Evolutionary conservation across 495 filamentous ascomycete species (phyloP).

Genomic region (Entonaema liquescens): DNA sequence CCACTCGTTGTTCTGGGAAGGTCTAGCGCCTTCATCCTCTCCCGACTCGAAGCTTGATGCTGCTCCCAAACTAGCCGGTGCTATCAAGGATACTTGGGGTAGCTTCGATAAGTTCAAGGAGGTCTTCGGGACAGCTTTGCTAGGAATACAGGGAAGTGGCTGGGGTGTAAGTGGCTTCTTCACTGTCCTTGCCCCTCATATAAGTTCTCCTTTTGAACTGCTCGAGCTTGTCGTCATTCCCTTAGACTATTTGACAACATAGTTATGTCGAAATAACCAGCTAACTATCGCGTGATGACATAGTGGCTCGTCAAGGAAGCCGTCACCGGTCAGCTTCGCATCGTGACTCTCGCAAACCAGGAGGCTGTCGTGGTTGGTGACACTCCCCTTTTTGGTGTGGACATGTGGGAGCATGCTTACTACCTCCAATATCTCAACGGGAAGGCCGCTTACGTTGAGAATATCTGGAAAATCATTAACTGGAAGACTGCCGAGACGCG

Average conservation of each 20-base stretch:
- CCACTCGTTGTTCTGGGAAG: constrained; percentile 94
- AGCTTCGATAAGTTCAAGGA: constrained; percentile 76
- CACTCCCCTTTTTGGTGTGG: constrained; percentile 86
- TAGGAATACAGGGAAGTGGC: constrained; percentile 64
- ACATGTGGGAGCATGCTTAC: constrained; percentile 87
- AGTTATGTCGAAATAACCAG: neutral
- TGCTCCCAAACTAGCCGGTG: constrained; percentile 65
- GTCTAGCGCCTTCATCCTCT: constrained; percentile 73
- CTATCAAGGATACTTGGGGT: constrained; percentile 72
- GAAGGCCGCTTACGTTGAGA: constrained; percentile 97
- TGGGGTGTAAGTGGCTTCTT: constrained; percentile 64
- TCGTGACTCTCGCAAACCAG: constrained; percentile 88
- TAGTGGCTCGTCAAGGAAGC: constrained; percentile 87
- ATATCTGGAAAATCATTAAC: constrained; percentile 97
- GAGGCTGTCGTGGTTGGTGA: constrained; percentile 91
- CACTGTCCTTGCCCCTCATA: neutral
- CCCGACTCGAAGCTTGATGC: constrained; percentile 59
- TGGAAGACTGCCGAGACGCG: constrained; percentile 95
- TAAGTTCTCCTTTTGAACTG: neutral
- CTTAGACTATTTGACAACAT: neutral
- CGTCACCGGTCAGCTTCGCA: constrained; percentile 73
- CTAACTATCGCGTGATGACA: constrained; percentile 6
- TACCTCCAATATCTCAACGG: constrained; percentile 96
- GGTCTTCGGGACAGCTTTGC: constrained; percentile 77
- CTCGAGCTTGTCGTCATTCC: neutral